Evolutionary conservation across 1,139 yeast species (phyloP).

Genomic region (Suhomyces bokatorum): DNA sequence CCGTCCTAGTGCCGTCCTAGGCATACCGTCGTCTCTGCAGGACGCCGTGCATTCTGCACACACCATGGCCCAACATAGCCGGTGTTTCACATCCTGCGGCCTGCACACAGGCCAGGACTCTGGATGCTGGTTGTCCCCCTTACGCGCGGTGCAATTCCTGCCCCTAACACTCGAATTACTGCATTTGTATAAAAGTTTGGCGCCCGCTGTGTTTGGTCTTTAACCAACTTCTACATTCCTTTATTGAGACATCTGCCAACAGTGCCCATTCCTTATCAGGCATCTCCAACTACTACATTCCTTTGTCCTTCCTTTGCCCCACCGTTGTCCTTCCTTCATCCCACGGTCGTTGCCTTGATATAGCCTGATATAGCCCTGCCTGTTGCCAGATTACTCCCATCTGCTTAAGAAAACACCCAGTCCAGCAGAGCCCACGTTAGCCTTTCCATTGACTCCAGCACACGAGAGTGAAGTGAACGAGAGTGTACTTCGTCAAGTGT

Average conservation of each 20-base stretch:
- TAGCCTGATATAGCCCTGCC: background rate
- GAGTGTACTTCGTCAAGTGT: too few species aligned
- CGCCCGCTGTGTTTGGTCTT: background rate
- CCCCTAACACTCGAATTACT: conserved; percentile 11
- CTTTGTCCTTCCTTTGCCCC: conserved; percentile 4
- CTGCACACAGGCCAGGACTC: background rate
- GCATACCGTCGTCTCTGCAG: too few species aligned
- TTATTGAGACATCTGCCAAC: conserved; percentile 4
- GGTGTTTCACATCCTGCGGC: background rate
- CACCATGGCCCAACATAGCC: background rate
- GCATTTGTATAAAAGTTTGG: conserved; percentile 15
- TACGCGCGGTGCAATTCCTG: conserved; percentile 9
- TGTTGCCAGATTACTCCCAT: background rate
- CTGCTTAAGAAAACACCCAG: too few species aligned
- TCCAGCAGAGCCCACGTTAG: too few species aligned
- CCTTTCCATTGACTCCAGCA: too few species aligned
- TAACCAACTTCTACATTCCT: conserved; percentile 9
- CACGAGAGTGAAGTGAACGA: too few species aligned
- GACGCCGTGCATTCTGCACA: background rate
- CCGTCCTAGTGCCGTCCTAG: too few species aligned
- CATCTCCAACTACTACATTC: conserved; percentile 11
- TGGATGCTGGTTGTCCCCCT: conserved; percentile 10
- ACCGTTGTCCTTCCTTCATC: conserved; percentile 3
- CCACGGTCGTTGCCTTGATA: background rate
- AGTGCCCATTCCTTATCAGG: conserved; percentile 8